Percentiles rank a stretch among this genome's conserved stretches.
Evolutionary conservation across 345 rosid species (phyloP).

Genomic region (Eucalyptus erythrocorys): DNA sequence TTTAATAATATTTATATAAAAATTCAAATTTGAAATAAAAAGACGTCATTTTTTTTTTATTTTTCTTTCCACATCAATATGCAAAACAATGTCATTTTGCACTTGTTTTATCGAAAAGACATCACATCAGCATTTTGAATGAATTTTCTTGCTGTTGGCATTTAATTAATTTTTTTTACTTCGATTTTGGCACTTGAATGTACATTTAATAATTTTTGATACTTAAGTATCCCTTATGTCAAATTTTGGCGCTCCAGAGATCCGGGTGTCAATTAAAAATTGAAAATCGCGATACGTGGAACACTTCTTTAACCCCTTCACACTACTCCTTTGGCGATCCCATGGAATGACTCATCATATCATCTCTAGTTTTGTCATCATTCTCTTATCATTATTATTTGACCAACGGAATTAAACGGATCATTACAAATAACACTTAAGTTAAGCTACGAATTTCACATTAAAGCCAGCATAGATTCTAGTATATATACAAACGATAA

Average conservation of each 20-base stretch:
- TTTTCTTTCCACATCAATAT: rapidly evolving
- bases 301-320: not conserved
- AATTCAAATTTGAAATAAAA: too few species aligned
- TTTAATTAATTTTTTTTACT: too few species aligned
- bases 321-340: not conserved
- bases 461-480: not conserved
- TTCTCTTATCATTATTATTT: not conserved
- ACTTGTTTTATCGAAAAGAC: too few species aligned
- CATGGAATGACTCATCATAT: not conserved
- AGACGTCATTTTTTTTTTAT: too few species aligned
- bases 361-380: not conserved
- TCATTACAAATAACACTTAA: not conserved
- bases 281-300: not conserved
- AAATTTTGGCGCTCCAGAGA: too few species aligned
- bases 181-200: rapidly evolving
- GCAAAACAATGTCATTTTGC: rapidly evolving
- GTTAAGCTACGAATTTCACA: not conserved
- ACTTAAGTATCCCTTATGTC: too few species aligned
- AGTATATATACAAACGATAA: not conserved
- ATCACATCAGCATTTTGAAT: rapidly evolving
- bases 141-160: rapidly evolving
- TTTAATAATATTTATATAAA: too few species aligned
- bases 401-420: not conserved
- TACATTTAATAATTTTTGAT: too few species aligned
- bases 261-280: too few species aligned